Evolutionary conservation across 1,284 basidiomycete species (phyloP), one percentile per base, ranked within the genome.

Genomic region (Chondrostereum purpureum): DNA sequence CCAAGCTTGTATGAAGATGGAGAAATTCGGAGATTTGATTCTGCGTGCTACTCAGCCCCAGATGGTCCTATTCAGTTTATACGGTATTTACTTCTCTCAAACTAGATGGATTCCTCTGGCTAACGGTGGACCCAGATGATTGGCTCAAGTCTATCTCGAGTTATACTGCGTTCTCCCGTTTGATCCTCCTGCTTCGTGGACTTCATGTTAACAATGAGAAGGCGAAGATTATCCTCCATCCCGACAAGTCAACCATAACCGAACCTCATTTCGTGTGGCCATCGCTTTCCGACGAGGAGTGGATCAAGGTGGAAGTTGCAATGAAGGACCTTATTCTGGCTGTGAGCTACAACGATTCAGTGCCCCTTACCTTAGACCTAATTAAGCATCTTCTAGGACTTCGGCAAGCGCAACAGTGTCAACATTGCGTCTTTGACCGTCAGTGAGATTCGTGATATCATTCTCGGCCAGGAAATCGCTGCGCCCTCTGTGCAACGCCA

Each of bases 1-100:
- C 92, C 95, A 99, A 70, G 93, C 95, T 13, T 95, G 92, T 56
- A 93, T 99, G 86, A 98, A 99, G 78, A 94, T 99, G 81, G 96
- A 99, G 76, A 97, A 98, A 69, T 98, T 99, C 55, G 96, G 96
- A 69, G 96, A 99, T 64, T 72, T 99, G 49, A 97, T 97, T 55
- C 65, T 97, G 80, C 88, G 92, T 50, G 93, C 94, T 18, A 97
- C 90, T 27, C 93, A 96, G 74, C 94, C 94, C n/a, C 93, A 97
- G 64, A 97, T 97, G 95, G 92, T 99, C 16, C 69, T 99, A 45
- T 98, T 97, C 78, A 96, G 90, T 72, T 77, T 99, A 50, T 99
- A 99, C 65, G 92, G 83, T 81, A 51, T 49, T 69, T 58, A 18
- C 17, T 37, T 22, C 12, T 40, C 31, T 40, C 42, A 6, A 33